phyloP scores from a whole-genome alignment of 2,329 filamentous ascomycete genomes.

The Aureobasidium sp. region DNA sequence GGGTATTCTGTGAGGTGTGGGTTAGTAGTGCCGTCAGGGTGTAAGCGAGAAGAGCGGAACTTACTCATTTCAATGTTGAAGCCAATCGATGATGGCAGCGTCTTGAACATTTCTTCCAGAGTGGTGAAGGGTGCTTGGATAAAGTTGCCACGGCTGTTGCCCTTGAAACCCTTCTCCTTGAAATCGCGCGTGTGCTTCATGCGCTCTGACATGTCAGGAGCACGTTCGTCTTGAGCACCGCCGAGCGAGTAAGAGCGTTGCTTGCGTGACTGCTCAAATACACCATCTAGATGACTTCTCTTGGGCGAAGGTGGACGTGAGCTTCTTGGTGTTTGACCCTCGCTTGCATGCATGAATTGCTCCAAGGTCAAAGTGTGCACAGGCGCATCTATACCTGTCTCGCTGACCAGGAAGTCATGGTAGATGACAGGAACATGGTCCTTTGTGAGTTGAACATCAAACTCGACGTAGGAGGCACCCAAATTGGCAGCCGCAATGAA shows the following conservation, averaged over 20 bases:
- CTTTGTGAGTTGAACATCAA: slow-evolving; percentile 95
- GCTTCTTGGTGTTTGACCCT: slow-evolving; percentile 41
- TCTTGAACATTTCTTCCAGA: slow-evolving; percentile 83
- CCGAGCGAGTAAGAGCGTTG: slow-evolving; percentile 56
- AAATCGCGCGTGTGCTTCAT: slow-evolving; percentile 98
- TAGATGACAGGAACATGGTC: slow-evolving; percentile 98
- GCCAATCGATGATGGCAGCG: slow-evolving; percentile 72
- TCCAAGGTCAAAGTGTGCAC: slow-evolving; percentile 93
- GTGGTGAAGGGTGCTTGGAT: slow-evolving; percentile 96
- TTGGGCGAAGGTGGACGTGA: slow-evolving; percentile 43
- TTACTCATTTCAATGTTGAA: slow-evolving; percentile 96
- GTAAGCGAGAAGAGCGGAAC: slow-evolving; percentile 21
- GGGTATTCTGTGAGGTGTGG: slow-evolving; percentile 61
- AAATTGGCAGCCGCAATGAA: slow-evolving; percentile 95
- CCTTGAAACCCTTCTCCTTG: slow-evolving; percentile 92
- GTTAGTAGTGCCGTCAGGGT: slow-evolving; percentile 21
- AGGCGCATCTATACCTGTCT: slow-evolving; percentile 93
- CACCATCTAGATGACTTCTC: slow-evolving; percentile 12
- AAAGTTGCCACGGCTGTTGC: slow-evolving; percentile 85
- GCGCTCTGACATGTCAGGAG: slow-evolving; percentile 63
- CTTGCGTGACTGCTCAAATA: slow-evolving; percentile 24
- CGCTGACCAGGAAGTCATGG: slow-evolving; percentile 95
- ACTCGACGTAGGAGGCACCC: slow-evolving; percentile 66
- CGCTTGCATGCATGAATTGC: slow-evolving; percentile 86
- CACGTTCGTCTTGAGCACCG: slow-evolving; percentile 38